A percentile compares a stretch with the other conserved stretches of the same genome.
phyloP scores from a whole-genome alignment of 2,329 filamentous ascomycete species.

The Colletotrichum plurivorum region DNA sequence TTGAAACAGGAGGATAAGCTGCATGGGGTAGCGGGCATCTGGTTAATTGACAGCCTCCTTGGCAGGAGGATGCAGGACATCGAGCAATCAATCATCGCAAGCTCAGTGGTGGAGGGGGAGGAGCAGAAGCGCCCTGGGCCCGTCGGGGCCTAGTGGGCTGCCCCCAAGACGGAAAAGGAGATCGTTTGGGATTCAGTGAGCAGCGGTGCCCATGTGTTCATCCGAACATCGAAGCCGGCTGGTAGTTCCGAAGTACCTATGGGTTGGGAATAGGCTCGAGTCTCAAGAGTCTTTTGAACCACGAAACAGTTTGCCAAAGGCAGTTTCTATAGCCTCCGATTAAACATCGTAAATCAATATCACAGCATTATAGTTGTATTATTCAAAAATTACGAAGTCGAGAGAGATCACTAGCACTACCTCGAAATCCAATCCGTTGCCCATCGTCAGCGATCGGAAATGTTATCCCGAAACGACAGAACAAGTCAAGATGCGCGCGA shows the following conservation, averaged over 20 bases:
- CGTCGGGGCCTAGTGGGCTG: background rate
- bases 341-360: accelerated
- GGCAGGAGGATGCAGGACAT: background rate
- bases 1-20: background rate
- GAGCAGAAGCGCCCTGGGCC: background rate
- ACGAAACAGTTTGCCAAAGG: too few relatives aligned
- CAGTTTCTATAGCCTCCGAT: too few relatives aligned
- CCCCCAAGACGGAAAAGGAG: background rate
- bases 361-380: too few relatives aligned
- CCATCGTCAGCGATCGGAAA: too few relatives aligned
- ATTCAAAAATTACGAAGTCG: too few relatives aligned
- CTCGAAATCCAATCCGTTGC: too few relatives aligned
- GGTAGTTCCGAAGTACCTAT: too few relatives aligned
- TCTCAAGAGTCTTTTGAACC: too few relatives aligned
- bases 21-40: background rate
- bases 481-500: too few relatives aligned
- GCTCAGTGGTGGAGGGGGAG: background rate
- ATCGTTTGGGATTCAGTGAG: background rate
- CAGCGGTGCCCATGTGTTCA: background rate
- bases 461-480: too few relatives aligned
- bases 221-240: background rate
- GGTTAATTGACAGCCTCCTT: background rate
- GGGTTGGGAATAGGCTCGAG: too few relatives aligned
- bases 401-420: too few relatives aligned
- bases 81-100: background rate